phyloP scores from a whole-genome alignment of 495 filamentous ascomycete species.

The Penicillium waksmanii region DNA sequence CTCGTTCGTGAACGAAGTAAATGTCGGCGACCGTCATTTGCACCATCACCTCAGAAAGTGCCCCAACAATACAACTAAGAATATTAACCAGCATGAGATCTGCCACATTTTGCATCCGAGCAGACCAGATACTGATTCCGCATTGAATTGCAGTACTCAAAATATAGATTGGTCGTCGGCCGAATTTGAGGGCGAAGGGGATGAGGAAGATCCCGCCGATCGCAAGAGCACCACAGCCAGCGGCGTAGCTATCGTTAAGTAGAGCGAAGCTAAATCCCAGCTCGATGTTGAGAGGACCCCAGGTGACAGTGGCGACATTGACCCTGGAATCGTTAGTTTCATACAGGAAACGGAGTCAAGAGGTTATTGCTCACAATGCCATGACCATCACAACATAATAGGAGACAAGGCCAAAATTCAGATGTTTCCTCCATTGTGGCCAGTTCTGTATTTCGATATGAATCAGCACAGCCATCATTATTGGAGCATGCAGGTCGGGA shows the following conservation, averaged over 20 bases:
- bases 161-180: constrained; percentile 48
- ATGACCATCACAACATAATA: constrained; percentile 30
- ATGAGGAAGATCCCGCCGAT: constrained; percentile 46
- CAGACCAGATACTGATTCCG: constrained; percentile 43
- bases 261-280: constrained; percentile 40
- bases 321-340: constrained; percentile 20
- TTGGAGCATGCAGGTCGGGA: not conserved
- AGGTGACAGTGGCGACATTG: constrained; percentile 41
- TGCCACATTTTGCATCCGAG: constrained; percentile 36
- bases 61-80: constrained; percentile 40
- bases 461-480: too few species aligned
- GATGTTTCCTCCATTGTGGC: constrained; percentile 27
- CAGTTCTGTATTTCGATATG: constrained; percentile 12
- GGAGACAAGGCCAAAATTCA: constrained; percentile 27
- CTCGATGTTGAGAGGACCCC: constrained; percentile 42
- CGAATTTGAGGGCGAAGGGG: constrained; percentile 50
- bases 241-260: constrained; percentile 46
- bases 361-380: constrained; percentile 17
- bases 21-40: constrained; percentile 53
- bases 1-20: constrained; percentile 53
- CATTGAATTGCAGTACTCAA: constrained; percentile 39
- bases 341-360: not conserved
- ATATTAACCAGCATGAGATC: constrained; percentile 45
- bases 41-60: constrained; percentile 44
- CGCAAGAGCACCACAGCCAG: constrained; percentile 40